Conservation (phyloP, 176 grass and related monocot species). For the Bonia amplexicaulis region DNA sequence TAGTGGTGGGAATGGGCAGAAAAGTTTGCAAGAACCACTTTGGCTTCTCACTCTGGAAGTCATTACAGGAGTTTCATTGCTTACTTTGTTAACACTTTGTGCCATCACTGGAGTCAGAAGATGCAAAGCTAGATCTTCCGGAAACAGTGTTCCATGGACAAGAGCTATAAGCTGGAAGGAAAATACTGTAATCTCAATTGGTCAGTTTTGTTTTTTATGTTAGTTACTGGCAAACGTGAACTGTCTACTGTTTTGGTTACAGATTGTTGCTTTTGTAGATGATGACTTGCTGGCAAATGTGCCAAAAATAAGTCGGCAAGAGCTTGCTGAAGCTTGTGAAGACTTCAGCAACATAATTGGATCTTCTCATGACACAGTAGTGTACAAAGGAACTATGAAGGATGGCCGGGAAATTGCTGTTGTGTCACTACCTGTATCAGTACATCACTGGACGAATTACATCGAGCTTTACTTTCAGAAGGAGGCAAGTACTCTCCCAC, state of each 20-base stretch:
- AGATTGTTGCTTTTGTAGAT: conserved; percentile 38
- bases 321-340: conserved; percentile 80
- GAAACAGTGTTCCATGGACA: conserved; percentile 29
- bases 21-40: conserved; percentile 41
- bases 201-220: conserved; percentile 38
- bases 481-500: conserved; percentile 43
- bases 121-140: conserved; percentile 46
- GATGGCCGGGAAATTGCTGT: conserved; percentile 83
- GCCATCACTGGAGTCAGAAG: conserved; percentile 27
- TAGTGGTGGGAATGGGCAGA: conserved; percentile 17
- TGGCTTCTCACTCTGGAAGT: conserved; percentile 91
- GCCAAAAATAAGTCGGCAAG: conserved; percentile 54
- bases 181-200: conserved; percentile 55
- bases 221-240: neutral
- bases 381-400: conserved; percentile 88
- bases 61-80: conserved; percentile 36
- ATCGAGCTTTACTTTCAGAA: conserved; percentile 80
- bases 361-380: conserved; percentile 66
- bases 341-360: conserved; percentile 99
- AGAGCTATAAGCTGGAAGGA: conserved; percentile 73
- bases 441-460: conserved; percentile 63
- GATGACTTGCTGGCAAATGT: conserved; percentile 54
- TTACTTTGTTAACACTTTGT: conserved; percentile 49
- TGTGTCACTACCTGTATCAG: conserved; percentile 61
- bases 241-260: neutral